Base-by-base conservation (phyloP, 2,329 filamentous ascomycete species). In the Fusarium cyanostomum region DNA sequence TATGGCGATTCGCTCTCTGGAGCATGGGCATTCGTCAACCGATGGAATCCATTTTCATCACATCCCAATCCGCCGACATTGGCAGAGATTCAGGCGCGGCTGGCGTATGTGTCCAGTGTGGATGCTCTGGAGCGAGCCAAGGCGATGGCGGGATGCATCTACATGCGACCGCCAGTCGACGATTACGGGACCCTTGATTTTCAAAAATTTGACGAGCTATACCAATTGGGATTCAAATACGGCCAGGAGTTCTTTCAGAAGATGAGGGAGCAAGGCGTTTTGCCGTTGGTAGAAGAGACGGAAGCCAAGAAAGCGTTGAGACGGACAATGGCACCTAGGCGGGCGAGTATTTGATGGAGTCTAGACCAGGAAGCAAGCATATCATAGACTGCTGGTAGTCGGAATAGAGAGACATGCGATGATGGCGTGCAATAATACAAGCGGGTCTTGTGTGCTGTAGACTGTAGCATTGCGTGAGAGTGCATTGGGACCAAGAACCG, bases 181-280 rank as follows among this genome's bases (percentile, higher is more conserved):
- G 84, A 87, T 2, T 99, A 97, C 70, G 95, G 94, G 5, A 99
- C 95, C 1, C 81, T 99, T 27, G 95, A 99, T 56, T 99, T 99
- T 80, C 92, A 89, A 61, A 97, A 96, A 76, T 99, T 99, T 76
- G 94, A 98, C 71, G 96, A 99, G 82, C 94, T 99, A 51, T 97
- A 96, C 72, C 84, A 90, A 67, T 84, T 97, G 10, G 96, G 95
- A 2, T 96, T 97, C 77, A 84, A 86, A 52, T 99, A 89, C 72
- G 95, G 93, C 5, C 89, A 90, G 74, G 87, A 92, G 51, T 97
- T 90, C 74, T 77, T 99, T 65, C 86, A 87, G 50, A 84, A 88
- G 68, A 80, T 98, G 74, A 89, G 88, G 72, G 91, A 91, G 34
- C 84, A 96, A 70, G 94, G 94, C 0, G 84, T 90, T 34, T 78